Conservation (phyloP, 441 rosid genomes). For the Populus hybrid region DNA sequence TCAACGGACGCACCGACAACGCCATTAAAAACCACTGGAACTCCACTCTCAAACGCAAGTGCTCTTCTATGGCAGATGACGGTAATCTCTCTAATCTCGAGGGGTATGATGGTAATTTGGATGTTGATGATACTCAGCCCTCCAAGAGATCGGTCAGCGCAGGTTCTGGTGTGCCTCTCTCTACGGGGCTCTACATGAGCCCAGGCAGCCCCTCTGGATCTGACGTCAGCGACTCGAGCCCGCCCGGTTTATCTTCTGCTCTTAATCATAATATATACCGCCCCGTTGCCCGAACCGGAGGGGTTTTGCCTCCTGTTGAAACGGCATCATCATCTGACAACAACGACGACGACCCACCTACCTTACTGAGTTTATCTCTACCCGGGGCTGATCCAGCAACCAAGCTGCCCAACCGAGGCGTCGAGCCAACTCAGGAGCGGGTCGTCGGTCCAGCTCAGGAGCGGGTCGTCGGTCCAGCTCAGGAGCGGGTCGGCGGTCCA, state of each 20-base stretch:
- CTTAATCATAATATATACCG: slow-evolving; percentile 26
- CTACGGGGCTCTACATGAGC: slow-evolving; percentile 47
- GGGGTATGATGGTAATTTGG: slow-evolving; percentile 32
- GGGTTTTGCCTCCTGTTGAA: slow-evolving; percentile 39
- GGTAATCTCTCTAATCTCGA: slow-evolving; percentile 15
- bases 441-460: too few relatives aligned
- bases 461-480: too few relatives aligned
- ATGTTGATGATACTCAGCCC: slow-evolving; percentile 26
- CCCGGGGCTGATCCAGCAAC: slow-evolving; percentile 47
- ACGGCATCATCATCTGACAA: slow-evolving; percentile 36
- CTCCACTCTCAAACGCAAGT: slow-evolving; percentile 74
- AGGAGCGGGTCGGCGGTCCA: too few relatives aligned
- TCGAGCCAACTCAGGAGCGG: slow-evolving; percentile 1
- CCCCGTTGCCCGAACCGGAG: slow-evolving; percentile 47
- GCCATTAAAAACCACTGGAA: slow-evolving; percentile 84
- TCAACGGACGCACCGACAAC: slow-evolving; percentile 78
- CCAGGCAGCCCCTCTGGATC: slow-evolving; percentile 74
- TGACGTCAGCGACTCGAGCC: slow-evolving; percentile 65
- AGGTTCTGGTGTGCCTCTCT: slow-evolving; percentile 40
- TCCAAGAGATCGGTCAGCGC: slow-evolving; percentile 62
- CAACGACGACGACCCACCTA: slow-evolving; percentile 43
- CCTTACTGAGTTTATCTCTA: slow-evolving; percentile 57
- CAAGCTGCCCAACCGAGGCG: slow-evolving; percentile 32
- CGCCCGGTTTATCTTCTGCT: slow-evolving; percentile 39
- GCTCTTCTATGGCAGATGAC: slow-evolving; percentile 27